Conservation (phyloP, 805 yeast species). For the Wilhelminamyces savonicus region DNA sequence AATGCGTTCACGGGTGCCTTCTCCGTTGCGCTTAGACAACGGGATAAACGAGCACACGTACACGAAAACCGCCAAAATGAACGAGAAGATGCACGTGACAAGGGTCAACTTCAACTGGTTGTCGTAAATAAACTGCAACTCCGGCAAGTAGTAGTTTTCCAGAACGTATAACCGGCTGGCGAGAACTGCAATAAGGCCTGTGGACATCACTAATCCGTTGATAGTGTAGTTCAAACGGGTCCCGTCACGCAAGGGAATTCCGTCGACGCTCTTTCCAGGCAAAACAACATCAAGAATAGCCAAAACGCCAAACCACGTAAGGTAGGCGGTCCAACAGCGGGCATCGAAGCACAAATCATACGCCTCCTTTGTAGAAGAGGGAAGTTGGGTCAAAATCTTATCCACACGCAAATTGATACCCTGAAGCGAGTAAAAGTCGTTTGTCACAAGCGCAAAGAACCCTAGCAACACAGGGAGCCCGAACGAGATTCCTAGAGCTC, state of each 20-base stretch:
- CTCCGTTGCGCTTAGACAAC: slow-evolving; percentile 42
- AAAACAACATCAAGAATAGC: slow-evolving; percentile 57
- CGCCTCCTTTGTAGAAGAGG: slow-evolving; percentile 16
- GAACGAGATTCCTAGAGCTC: slow-evolving; percentile 60
- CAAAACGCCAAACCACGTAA: slow-evolving; percentile 65
- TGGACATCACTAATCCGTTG: slow-evolving; percentile 64
- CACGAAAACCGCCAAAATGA: slow-evolving; percentile 55
- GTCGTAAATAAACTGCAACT: slow-evolving; percentile 67
- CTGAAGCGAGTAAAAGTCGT: slow-evolving; percentile 47
- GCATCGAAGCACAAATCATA: slow-evolving; percentile 32
- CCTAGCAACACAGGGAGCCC: slow-evolving; percentile 64
- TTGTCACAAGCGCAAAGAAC: slow-evolving; percentile 54
- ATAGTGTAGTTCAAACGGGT: slow-evolving; percentile 65
- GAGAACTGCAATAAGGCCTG: slow-evolving; percentile 31
- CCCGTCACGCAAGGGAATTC: slow-evolving; percentile 74
- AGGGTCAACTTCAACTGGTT: slow-evolving; percentile 61
- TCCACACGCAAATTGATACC: slow-evolving; percentile 42
- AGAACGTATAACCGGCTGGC: slow-evolving; percentile 42
- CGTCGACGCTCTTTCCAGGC: slow-evolving; percentile 54
- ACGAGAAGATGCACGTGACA: slow-evolving; percentile 58
- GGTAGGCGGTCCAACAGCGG: slow-evolving; percentile 57
- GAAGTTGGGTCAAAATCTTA: slow-evolving; percentile 30
- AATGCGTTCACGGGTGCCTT: slow-evolving; percentile 57
- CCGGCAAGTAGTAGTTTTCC: slow-evolving; percentile 62
- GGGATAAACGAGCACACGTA: slow-evolving; percentile 67